Evolutionary conservation across 139 green algal genomes (phyloP), one percentile per base, ranked within the genome.

Genomic region (Micromonas commoda): DNA sequence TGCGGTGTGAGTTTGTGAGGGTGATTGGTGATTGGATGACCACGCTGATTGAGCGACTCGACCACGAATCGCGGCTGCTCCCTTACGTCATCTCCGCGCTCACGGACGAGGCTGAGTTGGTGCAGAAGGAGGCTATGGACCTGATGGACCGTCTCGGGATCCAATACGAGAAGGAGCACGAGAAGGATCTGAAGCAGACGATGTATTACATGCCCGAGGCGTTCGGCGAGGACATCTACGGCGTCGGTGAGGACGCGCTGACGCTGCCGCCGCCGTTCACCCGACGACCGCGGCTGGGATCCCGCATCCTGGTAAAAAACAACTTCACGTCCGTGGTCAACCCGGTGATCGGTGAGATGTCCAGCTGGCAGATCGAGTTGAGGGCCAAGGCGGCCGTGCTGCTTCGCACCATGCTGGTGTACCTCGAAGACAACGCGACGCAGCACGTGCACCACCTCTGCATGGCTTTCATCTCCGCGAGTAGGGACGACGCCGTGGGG

Each of bases 1-100:
- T 92, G n/a, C 86, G 86, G 1, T 63, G 86, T 20, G 87, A 87
- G 76, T 91, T 90, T 26, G 39, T 92, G 71, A 54, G 33, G 0
- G 77, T 78, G 35, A 29, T 91, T 31, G 80, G 78, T 35, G 82
- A 87, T 76, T 93, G 89, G 89, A 81, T 93, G 85, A 80, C 87
- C 23, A 63, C 81, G 2, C 82, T 93, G 35, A 61, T 69, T 2
- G 86, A 91, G 79, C 84, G 89, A 1, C 60, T 82, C 24, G 87
- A 93, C 81, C 89, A 93, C 74, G 82, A 91, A 80, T 28, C 81
- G 5, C 73, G 89, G 3, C 89, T 93, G 73, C 81, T 93, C 80
- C 89, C 89, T 0, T 93, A 88, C 77, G 39, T 90, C 52, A 76
- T 93, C 19, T 84, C 68, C 29, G 87, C 80, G 0, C 81, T 93